Base-by-base conservation (phyloP, 805 yeast genomes). In the Ogataea methanolica region DNA sequence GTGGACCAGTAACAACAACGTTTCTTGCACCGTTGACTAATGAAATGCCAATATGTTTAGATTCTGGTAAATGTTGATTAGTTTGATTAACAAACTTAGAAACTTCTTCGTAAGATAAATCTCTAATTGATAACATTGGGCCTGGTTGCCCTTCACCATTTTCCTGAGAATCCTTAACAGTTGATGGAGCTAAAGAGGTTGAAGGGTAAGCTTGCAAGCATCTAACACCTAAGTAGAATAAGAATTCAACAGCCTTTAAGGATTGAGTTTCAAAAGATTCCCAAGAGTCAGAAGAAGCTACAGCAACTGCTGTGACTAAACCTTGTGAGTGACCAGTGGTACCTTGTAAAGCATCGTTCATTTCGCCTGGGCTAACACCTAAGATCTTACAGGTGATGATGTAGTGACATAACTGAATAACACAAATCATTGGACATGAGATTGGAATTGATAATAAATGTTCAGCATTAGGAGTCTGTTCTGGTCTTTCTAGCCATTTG, bases 131-230 rank as follows among this genome's bases (percentile, higher is more conserved):
- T 67, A 94, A 80, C 99, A 94, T 94, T 57, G 99, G 99, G 56
- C 96, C 85, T 53, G 99, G 99, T 59, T 80, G 76, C 59, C 99
- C 99, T 74, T 94, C 99, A 60, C 92, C 92, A 65, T 89, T 84
- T 61, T 88, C 95, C 65, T 85, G 81, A 23, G 96, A 85, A 70
- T 94, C 99, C 67, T 88, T 88, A 58, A 91, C 80, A 68, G 88
- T 87, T 21, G 95, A 79, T 49, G 99, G 99, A 38, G 99, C 90
- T 65, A 94, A 77, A 36, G 96, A 86, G 41, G 98, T 94, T 62
- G 87, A 82, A 61, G 99, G 99, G 68, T 90, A 92, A 53, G 83
- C 81, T 69, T 82, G 85, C 68, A 88, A 83, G 71, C 96, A 85
- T 70, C 97, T 84, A 50, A 91, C 83, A 68, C 98, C 98, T 61